Evolutionary conservation across 2,329 filamentous ascomycete genomes (phyloP).

Genomic region (Alternaria brassicicola): DNA sequence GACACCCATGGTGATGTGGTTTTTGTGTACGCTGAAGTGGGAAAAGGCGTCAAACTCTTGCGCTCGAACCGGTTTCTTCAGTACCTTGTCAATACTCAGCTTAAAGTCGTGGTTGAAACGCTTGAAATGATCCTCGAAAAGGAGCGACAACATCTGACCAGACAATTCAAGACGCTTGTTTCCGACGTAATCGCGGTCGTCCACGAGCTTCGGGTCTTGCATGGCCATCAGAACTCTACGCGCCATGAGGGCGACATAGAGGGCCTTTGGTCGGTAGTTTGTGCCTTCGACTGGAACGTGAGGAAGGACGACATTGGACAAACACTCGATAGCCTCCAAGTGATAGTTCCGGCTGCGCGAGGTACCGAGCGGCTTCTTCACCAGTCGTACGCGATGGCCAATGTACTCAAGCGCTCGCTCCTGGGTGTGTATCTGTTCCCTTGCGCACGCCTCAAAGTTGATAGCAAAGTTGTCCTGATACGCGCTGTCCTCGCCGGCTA

Average conservation of each 20-base stretch:
- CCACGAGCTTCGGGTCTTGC: slow-evolving; percentile 85
- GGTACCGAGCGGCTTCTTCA: slow-evolving; percentile 65
- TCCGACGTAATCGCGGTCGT: slow-evolving; percentile 96
- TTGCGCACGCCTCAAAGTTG: slow-evolving; percentile 92
- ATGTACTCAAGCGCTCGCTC: slow-evolving; percentile 95
- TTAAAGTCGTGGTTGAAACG: slow-evolving; percentile 89
- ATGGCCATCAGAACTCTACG: slow-evolving; percentile 94
- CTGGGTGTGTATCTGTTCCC: slow-evolving; percentile 85
- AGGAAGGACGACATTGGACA: slow-evolving; percentile 91
- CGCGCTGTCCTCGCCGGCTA: slow-evolving; percentile 81
- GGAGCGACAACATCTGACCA: slow-evolving; percentile 86
- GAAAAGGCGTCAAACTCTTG: slow-evolving; percentile 86
- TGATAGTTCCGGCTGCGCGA: slow-evolving; percentile 73
- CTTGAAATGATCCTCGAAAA: slow-evolving; percentile 99
- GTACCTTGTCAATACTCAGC: slow-evolving; percentile 89
- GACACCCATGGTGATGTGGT: slow-evolving; percentile 88
- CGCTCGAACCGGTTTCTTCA: slow-evolving; percentile 91
- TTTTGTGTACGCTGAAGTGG: slow-evolving; percentile 82
- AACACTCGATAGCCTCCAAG: slow-evolving; percentile 89
- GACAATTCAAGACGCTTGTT: slow-evolving; percentile 96
- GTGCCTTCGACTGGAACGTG: slow-evolving; percentile 90
- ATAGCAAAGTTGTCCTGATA: slow-evolving; percentile 96
- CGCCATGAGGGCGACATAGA: slow-evolving; percentile 97
- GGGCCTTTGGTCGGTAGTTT: slow-evolving; percentile 95
- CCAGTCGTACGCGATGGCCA: slow-evolving; percentile 77